A percentile compares a stretch with the other conserved stretches of the same genome.
Conservation (phyloP, 345 rosid species). For the Citrus trifoliata region DNA sequence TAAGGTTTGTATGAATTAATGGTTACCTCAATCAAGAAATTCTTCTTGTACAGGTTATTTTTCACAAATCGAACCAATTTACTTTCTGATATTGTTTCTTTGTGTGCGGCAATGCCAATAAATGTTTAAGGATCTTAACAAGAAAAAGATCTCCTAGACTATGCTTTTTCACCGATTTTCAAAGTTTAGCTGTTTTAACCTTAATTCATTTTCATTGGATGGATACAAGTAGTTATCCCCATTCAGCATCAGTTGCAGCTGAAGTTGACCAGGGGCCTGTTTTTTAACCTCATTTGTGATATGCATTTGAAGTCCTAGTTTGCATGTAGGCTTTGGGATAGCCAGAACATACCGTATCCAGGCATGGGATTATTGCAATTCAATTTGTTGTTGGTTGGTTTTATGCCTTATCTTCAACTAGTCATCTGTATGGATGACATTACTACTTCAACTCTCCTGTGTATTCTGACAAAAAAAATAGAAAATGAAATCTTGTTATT, state of each 20-base stretch:
- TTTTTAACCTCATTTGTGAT: not conserved
- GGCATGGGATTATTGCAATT: not conserved
- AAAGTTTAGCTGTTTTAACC: not conserved
- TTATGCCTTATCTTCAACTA: not conserved
- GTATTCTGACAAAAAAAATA: not conserved
- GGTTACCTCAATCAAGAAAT: not conserved
- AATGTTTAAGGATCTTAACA: not conserved
- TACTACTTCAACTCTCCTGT: not conserved
- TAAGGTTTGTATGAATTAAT: conserved; percentile 28
- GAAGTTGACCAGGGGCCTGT: not conserved
- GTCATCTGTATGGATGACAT: not conserved
- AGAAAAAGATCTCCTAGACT: not conserved
- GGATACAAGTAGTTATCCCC: not conserved
- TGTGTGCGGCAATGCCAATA: not conserved
- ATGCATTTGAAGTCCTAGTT: not conserved
- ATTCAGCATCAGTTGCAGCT: not conserved
- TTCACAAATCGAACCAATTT: not conserved
- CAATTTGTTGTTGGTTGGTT: not conserved
- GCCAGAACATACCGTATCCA: not conserved
- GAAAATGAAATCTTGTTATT: not conserved
- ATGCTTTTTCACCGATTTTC: not conserved
- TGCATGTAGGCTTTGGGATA: not conserved
- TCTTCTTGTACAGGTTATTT: not conserved
- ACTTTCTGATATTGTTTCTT: not conserved
- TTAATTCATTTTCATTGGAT: not conserved